Evolutionary conservation across 768 basidiomycete genomes (phyloP).

Genomic region (Candolleomyces eurysporus): DNA sequence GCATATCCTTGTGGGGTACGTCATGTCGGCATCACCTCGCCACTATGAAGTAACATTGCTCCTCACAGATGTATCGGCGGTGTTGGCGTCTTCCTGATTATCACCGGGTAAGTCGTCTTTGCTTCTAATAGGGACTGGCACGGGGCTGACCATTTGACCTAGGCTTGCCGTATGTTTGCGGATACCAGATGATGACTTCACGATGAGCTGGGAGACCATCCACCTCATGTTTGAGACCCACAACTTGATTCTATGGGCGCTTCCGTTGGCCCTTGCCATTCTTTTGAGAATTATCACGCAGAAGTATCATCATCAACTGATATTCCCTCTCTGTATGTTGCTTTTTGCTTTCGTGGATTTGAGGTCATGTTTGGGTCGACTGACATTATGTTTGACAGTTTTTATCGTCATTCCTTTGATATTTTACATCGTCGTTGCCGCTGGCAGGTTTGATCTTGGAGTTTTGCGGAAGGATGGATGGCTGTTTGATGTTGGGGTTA

Average conservation of each 20-base stretch:
- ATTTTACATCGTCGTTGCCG: constrained; percentile 80
- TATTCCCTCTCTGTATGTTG: constrained; percentile 82
- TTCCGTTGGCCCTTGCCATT: constrained; percentile 75
- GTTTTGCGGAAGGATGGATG: constrained; percentile 68
- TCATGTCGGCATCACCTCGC: not conserved
- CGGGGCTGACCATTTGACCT: constrained; percentile 1
- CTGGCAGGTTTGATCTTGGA: constrained; percentile 57
- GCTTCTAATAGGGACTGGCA: not conserved
- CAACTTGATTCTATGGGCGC: constrained; percentile 72
- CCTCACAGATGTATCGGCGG: constrained; percentile 80
- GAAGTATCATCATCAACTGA: constrained; percentile 79
- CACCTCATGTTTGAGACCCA: constrained; percentile 63
- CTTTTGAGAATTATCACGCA: constrained; percentile 78
- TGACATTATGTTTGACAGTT: constrained; percentile 40
- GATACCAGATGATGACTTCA: constrained; percentile 75
- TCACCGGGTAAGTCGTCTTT: constrained; percentile 65
- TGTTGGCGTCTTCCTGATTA: constrained; percentile 90
- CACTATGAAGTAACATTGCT: not conserved
- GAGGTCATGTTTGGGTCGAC: not conserved
- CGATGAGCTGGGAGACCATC: constrained; percentile 62
- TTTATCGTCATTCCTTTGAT: constrained; percentile 76
- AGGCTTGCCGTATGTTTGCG: constrained; percentile 85
- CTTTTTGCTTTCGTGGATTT: not conserved
- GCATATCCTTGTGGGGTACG: constrained; percentile 92
- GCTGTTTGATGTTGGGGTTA: constrained; percentile 73